Evolutionary conservation across 441 rosid genomes (phyloP), one percentile per base, ranked within the genome.

Genomic region (Populus hybrid): DNA sequence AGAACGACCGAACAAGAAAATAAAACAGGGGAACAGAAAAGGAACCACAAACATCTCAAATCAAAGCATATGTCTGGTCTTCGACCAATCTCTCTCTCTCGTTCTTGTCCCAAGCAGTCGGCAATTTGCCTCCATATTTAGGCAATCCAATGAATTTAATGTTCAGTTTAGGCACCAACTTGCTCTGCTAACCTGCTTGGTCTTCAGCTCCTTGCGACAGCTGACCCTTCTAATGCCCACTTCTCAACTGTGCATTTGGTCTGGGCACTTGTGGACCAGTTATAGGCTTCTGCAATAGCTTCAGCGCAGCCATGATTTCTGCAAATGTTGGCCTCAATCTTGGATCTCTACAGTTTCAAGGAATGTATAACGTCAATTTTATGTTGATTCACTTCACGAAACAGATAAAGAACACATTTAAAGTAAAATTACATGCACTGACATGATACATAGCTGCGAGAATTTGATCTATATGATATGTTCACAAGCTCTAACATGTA

Each of bases 281-380:
- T 81, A 89, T 83, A 16, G 98, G 95, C 88, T 83, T 95, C 87
- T 93, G 99, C 81, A 91, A 83, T 28, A 93, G 91, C 90, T 88
- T 93, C 91, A 95, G 82, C 69, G 87, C 90, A 78, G 92, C 92
- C 97, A 93, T 91, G 74, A 95, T 95, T 89, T 93, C 98, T 12
- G 93, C 90, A 84, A 95, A 95, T 69, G 96, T 88, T 32, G 99
- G 99, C 85, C 99, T 88, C 89, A 92, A 77, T 87, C 70, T 92
- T 54, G 98, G 90, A 86, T 95, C 97, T 78, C 99, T 95, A 54
- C 81, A 84, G 65, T 73, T 64, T 10, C 66, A 28, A 75, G 67
- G 23, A 68, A 68, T n/a, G 34, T 59, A 35, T 64, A 32, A 73
- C 70, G 69, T 85, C 73, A 88, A 50, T 50, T 50, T 50, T 16